Conservation (phyloP, 192 early-diverging fungal genomes). For the Backusella parvicylindrica region DNA sequence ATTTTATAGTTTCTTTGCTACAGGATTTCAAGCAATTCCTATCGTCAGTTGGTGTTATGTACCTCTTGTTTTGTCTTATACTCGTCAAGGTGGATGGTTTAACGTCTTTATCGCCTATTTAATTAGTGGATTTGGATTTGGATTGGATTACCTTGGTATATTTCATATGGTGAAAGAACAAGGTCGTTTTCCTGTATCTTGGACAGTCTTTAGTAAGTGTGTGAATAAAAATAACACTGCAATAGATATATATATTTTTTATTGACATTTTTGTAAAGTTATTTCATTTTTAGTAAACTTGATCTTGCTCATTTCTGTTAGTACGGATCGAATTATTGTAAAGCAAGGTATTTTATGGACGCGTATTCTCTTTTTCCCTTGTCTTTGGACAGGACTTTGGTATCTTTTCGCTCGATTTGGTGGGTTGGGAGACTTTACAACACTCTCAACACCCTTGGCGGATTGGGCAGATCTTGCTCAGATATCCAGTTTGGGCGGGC, state of each 20-base stretch:
- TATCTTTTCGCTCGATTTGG: slow-evolving; percentile 4
- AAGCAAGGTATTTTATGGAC: neutral
- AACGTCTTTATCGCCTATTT: neutral
- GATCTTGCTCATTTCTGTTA: neutral
- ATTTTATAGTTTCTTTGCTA: neutral
- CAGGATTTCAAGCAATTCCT: slow-evolving; percentile 20
- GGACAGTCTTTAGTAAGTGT: neutral
- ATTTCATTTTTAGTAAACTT: neutral
- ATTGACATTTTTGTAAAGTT: neutral
- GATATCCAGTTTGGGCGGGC: slow-evolving; percentile 8
- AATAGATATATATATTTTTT: no score
- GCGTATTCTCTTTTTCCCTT: slow-evolving; percentile 11
- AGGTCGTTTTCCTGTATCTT: neutral
- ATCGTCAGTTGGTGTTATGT: neutral
- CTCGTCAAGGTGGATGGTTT: neutral
- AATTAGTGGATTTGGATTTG: neutral
- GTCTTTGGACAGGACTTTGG: slow-evolving; percentile 13
- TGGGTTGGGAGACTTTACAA: slow-evolving; percentile 2
- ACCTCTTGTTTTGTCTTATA: slow-evolving; percentile 5
- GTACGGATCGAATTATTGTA: neutral
- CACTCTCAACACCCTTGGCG: neutral
- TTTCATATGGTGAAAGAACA: neutral
- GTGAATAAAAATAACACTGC: no score
- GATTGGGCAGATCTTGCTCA: slow-evolving; percentile 10
- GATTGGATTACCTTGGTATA: neutral